Evolutionary conservation across 768 basidiomycete species (phyloP).

Genomic region (Favolaschia claudopus): DNA sequence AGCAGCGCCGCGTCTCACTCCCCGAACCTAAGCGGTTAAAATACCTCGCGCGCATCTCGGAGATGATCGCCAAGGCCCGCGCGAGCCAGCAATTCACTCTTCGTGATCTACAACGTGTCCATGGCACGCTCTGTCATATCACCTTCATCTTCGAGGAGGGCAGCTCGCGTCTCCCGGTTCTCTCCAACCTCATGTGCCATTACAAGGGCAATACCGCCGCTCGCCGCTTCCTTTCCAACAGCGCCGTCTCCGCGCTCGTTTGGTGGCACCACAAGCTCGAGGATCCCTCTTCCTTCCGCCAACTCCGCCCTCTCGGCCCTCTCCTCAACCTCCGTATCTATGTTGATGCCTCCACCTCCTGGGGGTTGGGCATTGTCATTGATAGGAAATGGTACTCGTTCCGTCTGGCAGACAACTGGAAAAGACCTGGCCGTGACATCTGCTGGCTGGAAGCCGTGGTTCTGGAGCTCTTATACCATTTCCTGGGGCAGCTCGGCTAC

Average conservation of each 20-base stretch:
- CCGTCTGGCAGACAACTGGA: conserved; percentile 21
- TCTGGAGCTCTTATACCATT: background rate
- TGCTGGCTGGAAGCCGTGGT: conserved; percentile 36
- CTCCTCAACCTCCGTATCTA: background rate
- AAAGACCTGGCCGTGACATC: conserved; percentile 23
- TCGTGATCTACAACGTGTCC: conserved; percentile 11
- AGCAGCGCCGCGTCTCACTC: background rate
- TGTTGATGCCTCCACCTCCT: conserved; percentile 33
- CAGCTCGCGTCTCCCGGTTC: background rate
- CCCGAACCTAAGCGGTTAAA: conserved; percentile 30
- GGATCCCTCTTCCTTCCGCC: background rate
- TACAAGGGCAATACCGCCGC: background rate
- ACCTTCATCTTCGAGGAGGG: conserved; percentile 10
- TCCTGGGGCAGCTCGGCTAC: conserved; percentile 14
- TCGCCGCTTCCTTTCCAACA: background rate
- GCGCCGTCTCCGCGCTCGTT: background rate
- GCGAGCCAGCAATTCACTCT: background rate
- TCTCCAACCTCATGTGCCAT: conserved; percentile 10
- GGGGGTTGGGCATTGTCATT: conserved; percentile 37
- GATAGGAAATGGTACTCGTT: conserved; percentile 24
- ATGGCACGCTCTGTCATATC: conserved; percentile 12
- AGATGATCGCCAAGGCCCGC: background rate
- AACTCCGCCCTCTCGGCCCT: background rate
- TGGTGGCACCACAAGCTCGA: conserved; percentile 1
- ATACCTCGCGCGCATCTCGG: conserved; percentile 20